Conservation (phyloP, 108 stramenopile species). For the Pseudonitzschia delicatissima region DNA sequence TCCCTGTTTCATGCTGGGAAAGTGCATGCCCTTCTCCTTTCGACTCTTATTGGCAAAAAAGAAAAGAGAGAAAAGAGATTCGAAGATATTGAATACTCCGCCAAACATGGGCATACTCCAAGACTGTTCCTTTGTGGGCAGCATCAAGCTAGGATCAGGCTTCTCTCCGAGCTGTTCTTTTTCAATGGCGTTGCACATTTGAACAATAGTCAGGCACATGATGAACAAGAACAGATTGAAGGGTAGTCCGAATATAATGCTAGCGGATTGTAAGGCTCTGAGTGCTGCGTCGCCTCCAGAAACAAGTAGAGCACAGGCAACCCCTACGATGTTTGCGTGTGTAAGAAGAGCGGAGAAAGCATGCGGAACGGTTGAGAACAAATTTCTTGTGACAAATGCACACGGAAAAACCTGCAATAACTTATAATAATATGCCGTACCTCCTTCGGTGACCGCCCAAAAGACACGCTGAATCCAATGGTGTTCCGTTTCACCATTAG, state of each 20-base stretch:
- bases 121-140: constrained; percentile 4
- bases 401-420: neutral
- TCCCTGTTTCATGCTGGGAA: constrained; percentile 8
- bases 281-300: constrained; percentile 44
- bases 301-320: constrained; percentile 51
- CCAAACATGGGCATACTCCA: constrained; percentile 43
- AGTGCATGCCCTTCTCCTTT: constrained; percentile 18
- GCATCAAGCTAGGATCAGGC: constrained; percentile 1
- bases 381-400: neutral
- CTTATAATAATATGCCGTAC: constrained; percentile 21
- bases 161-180: constrained; percentile 15
- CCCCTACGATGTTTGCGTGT: constrained; percentile 27
- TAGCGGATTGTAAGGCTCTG: constrained; percentile 50
- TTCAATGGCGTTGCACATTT: constrained; percentile 20
- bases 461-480: constrained; percentile 60
- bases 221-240: constrained; percentile 44
- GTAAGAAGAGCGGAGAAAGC: too few species aligned
- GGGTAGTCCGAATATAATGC: constrained; percentile 57
- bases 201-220: constrained; percentile 32
- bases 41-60: constrained; percentile 21
- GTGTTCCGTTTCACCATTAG: constrained; percentile 50
- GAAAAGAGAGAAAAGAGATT: constrained; percentile 28
- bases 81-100: constrained; percentile 47
- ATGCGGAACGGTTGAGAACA: too few species aligned
- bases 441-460: constrained; percentile 63